A percentile compares a stretch with the other conserved stretches of the same genome.
These are phyloP conservation scores for Cadophora sp. DNA, from an alignment of 2,329 filamentous ascomycete genomes.

Conservation along the genomic window DNA sequence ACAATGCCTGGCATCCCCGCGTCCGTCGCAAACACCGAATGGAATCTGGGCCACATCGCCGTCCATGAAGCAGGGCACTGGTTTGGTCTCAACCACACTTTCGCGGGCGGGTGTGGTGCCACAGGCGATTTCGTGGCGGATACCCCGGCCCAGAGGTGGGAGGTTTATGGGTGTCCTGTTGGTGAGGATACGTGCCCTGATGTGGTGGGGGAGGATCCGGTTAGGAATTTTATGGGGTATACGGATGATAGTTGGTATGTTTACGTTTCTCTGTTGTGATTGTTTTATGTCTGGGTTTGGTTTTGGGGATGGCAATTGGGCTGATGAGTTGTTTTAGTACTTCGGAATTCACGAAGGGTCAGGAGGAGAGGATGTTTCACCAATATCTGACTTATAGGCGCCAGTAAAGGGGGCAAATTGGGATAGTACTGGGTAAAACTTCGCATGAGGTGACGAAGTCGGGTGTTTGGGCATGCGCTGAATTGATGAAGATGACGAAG, in stretches of 20 bases:
- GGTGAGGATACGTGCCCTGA: slow-evolving; percentile 12
- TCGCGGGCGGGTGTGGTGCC: slow-evolving; percentile 10
- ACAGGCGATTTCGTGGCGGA: slow-evolving; percentile 13
- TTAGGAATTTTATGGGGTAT: slow-evolving; percentile 20
- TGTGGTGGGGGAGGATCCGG: neutral
- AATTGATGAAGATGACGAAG: too few species aligned
- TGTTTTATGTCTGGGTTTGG: too few species aligned
- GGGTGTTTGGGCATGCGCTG: too few species aligned
- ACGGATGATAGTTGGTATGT: slow-evolving; percentile 16
- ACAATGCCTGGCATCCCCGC: slow-evolving; percentile 18
- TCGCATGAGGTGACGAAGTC: too few species aligned
- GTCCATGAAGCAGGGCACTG: slow-evolving; percentile 20
- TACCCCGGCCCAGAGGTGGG: slow-evolving; percentile 5
- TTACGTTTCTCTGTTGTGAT: neutral
- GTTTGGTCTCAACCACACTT: slow-evolving; percentile 22
- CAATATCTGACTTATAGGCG: slow-evolving; percentile 11
- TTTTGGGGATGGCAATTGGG: neutral
- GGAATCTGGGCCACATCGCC: slow-evolving; percentile 16
- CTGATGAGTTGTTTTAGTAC: neutral
- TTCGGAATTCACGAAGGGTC: slow-evolving; percentile 15
- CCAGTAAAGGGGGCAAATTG: neutral
- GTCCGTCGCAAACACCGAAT: neutral
- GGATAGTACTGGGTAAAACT: too few species aligned
- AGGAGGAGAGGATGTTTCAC: slow-evolving; percentile 17
- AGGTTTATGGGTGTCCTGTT: slow-evolving; percentile 1